Base-by-base conservation (phyloP, 176 grass and related monocot species). In the Musa troglodytarum region DNA sequence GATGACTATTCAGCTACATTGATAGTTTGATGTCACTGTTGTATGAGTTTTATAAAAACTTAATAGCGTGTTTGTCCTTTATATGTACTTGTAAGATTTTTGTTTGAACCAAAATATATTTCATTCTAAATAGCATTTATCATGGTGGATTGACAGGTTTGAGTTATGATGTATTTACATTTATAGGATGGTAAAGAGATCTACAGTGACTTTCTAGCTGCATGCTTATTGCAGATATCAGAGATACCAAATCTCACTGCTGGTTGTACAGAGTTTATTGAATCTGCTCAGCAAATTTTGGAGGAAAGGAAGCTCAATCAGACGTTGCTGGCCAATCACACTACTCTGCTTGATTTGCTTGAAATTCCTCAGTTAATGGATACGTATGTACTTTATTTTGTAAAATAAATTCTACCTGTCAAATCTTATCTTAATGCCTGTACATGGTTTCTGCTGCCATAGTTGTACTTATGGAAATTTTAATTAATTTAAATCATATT, bases 281-380 rank as follows among this genome's bases (percentile, higher is more conserved):
- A 95, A 66, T 95, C 88, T 1, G 96, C 96, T 3, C 96, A 99
- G 63, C 86, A 99, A 87, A 92, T 99, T 84, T 77, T 95, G 85
- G 96, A 95, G 85, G 88, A 99, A 85, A 89, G 96, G 76, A 95
- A 91, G 84, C 88, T 99, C 73, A 99, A 99, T 71, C 91, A 95
- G 75, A 95, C 96, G 74, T 86, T 99, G 77, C 85, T 99, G 65
- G 88, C 91, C 29, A 94, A 99, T 72, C 91, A 99, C 53, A 99
- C 81, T 74, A 95, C 96, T 65, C 74, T 99, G 79, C 91, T 99
- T 84, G 96, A 99, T 81, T 81, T 99, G 69, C 96, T 99, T 68
- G 96, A 99, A 89, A 89, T 95, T 43, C 96, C 96, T 26, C 96
- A 95, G 63, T 74, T 99, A 25, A 99, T 99, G 96, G 96, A 99